Percentiles rank a stretch among this genome's conserved stretches.
These are phyloP conservation scores for Ophiostoma sp. DNA, from an alignment of 2,329 filamentous ascomycete genomes.

Conservation along the genomic window DNA sequence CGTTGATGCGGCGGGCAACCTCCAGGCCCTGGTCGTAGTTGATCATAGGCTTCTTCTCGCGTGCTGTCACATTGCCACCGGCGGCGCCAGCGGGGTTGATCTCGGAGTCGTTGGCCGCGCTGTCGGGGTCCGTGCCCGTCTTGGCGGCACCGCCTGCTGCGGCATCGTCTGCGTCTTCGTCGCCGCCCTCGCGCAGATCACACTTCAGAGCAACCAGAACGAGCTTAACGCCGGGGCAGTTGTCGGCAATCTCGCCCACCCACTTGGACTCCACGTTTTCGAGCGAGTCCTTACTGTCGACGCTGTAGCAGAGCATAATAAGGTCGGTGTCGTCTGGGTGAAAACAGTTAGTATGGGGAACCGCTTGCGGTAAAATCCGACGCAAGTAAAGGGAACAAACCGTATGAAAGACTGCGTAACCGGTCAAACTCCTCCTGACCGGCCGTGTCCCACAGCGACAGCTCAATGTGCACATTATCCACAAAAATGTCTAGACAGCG, in stretches of 20 bases:
- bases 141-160: slow-evolving; percentile 40
- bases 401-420: slow-evolving; percentile 91
- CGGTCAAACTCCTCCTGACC: slow-evolving; percentile 99
- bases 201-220: slow-evolving; percentile 96
- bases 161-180: slow-evolving; percentile 67
- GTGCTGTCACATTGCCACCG: slow-evolving; percentile 38
- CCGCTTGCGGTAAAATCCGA: slow-evolving; percentile 22
- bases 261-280: slow-evolving; percentile 99
- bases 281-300: slow-evolving; percentile 92
- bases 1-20: slow-evolving; percentile 87
- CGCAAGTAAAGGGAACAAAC: slow-evolving; percentile 41
- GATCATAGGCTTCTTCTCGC: slow-evolving; percentile 72
- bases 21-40: slow-evolving; percentile 89
- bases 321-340: slow-evolving; percentile 78
- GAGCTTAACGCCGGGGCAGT: slow-evolving; percentile 92
- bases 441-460: slow-evolving; percentile 97
- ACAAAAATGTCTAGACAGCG: slow-evolving; percentile 82
- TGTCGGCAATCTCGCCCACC: slow-evolving; percentile 97
- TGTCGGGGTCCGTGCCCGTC: slow-evolving; percentile 29
- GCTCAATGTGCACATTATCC: slow-evolving; percentile 93
- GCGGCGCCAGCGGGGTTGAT: slow-evolving; percentile 57
- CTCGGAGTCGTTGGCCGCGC: slow-evolving; percentile 32
- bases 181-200: slow-evolving; percentile 78
- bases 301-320: slow-evolving; percentile 98
- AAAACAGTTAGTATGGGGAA: background rate